Evolutionary conservation across 2,329 filamentous ascomycete species (phyloP).

Genomic region (Lecanoromycetidae sp.): DNA sequence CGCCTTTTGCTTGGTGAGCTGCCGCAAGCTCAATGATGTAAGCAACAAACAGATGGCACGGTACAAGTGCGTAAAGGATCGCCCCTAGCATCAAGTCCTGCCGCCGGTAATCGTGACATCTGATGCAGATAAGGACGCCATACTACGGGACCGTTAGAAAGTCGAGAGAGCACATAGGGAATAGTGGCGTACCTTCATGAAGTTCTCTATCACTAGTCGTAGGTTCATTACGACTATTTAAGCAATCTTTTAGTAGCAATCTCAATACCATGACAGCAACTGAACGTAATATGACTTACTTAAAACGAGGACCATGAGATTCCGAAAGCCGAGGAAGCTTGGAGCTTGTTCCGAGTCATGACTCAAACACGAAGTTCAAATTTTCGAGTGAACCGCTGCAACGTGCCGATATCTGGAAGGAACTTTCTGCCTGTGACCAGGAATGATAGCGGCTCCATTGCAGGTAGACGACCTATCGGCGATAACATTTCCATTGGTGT

Average conservation of each 20-base stretch:
- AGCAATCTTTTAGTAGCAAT: neutral
- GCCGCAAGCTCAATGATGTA: constrained; percentile 81
- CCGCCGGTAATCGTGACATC: constrained; percentile 73
- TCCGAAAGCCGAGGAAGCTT: constrained; percentile 87
- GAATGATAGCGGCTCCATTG: constrained; percentile 1
- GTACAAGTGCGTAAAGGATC: constrained; percentile 73
- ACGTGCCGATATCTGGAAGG: constrained; percentile 77
- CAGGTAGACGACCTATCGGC: neutral
- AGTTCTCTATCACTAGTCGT: constrained; percentile 90
- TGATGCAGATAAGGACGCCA: constrained; percentile 83
- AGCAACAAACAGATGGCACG: constrained; percentile 79
- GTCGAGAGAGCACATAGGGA: too few species aligned
- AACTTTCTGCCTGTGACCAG: neutral
- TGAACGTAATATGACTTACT: constrained; percentile 40
- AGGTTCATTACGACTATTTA: constrained; percentile 81
- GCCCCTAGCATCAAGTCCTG: constrained; percentile 66
- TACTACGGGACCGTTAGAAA: constrained; percentile 47
- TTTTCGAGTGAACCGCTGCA: constrained; percentile 65
- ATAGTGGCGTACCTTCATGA: constrained; percentile 72
- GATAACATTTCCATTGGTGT: neutral
- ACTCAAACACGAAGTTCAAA: constrained; percentile 68
- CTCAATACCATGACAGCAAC: too few species aligned
- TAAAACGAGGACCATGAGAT: constrained; percentile 88
- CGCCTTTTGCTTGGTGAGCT: constrained; percentile 62
- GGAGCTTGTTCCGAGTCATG: constrained; percentile 63